Percentiles rank a stretch among this genome's conserved stretches.
Evolutionary conservation across 768 basidiomycete species (phyloP).

Genomic region (Rickenella mellea): DNA sequence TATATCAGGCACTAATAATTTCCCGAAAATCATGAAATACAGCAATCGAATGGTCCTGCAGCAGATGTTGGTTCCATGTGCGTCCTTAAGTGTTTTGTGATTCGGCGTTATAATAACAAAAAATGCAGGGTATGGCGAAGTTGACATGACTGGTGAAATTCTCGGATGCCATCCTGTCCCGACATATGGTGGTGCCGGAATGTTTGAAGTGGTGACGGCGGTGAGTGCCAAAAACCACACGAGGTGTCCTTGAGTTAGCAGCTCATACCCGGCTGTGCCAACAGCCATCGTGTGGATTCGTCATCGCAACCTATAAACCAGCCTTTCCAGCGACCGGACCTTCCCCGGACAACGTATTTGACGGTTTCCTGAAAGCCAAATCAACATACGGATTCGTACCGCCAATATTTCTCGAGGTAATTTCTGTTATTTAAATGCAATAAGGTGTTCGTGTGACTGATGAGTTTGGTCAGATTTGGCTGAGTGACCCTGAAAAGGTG

Average conservation of each 20-base stretch:
- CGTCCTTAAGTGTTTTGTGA: too few species aligned
- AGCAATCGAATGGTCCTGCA: too few species aligned
- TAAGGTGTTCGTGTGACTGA: background rate
- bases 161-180: conserved; percentile 21
- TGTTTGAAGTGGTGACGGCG: conserved; percentile 19
- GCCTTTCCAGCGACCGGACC: conserved; percentile 1
- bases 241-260: too few species aligned
- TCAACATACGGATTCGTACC: conserved; percentile 4
- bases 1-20: too few species aligned
- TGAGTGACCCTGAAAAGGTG: conserved; percentile 1
- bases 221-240: too few species aligned
- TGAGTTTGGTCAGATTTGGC: conserved; percentile 3
- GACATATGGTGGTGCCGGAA: conserved; percentile 23
- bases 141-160: conserved; percentile 14
- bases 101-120: too few species aligned
- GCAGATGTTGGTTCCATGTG: too few species aligned
- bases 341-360: conserved; percentile 8
- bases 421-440: background rate
- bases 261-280: background rate
- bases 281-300: background rate
- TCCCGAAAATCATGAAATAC: too few species aligned
- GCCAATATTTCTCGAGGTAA: conserved; percentile 10
- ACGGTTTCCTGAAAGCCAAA: background rate
- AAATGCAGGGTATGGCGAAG: conserved; percentile 15
- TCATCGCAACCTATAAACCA: conserved; percentile 6